phyloP scores from a whole-genome alignment of 345 rosid genomes.

The Boechera stricta region DNA sequence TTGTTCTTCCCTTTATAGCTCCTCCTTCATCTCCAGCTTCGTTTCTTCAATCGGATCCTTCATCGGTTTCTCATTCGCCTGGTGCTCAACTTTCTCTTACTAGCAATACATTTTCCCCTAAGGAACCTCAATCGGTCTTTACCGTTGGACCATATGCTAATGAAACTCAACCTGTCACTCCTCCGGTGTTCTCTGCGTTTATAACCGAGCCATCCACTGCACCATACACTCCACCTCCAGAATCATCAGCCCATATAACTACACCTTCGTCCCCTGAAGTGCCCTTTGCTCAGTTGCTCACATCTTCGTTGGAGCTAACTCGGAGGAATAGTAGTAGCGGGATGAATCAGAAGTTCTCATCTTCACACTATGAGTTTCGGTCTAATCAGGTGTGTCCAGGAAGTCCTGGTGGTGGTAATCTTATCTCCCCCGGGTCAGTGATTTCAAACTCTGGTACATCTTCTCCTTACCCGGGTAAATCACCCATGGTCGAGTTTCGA shows the following conservation, averaged over 20 bases:
- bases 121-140: conserved; percentile 76
- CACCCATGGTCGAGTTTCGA: conserved; percentile 63
- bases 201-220: conserved; percentile 95
- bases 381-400: conserved; percentile 68
- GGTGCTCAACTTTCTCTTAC: conserved; percentile 66
- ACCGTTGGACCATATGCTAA: conserved; percentile 91
- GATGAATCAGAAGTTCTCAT: conserved; percentile 60
- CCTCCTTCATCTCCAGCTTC: conserved; percentile 98
- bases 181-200: conserved; percentile 89
- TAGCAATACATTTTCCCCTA: conserved; percentile 60
- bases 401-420: conserved; percentile 79
- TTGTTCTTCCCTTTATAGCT: conserved; percentile 73
- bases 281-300: conserved; percentile 87
- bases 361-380: conserved; percentile 74
- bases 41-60: conserved; percentile 83
- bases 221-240: conserved; percentile 91
- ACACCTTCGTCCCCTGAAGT: conserved; percentile 98
- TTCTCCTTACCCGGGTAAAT: conserved; percentile 83
- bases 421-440: conserved; percentile 83
- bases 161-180: conserved; percentile 95
- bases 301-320: conserved; percentile 87
- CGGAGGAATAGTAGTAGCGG: conserved; percentile 66
- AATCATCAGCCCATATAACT: conserved; percentile 76
- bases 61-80: conserved; percentile 81
- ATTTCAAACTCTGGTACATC: conserved; percentile 84